Evolutionary conservation across 2,329 filamentous ascomycete genomes (phyloP).

Genomic region (Basipetospora chlamydospora): DNA sequence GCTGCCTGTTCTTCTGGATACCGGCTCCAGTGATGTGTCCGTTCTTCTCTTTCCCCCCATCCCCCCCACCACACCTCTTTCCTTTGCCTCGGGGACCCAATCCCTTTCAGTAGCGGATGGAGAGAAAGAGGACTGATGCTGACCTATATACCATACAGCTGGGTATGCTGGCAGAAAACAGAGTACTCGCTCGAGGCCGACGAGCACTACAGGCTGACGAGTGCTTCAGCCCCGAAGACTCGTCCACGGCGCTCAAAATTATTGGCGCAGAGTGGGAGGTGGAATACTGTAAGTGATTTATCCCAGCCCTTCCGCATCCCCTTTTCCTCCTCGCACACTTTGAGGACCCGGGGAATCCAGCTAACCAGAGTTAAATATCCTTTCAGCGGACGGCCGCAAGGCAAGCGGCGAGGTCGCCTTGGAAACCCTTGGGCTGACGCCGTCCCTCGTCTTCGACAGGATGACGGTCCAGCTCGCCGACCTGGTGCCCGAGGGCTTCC

Average conservation of each 20-base stretch:
- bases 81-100: not conserved
- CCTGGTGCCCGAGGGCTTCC: conserved; percentile 24
- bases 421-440: conserved; percentile 33
- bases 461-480: conserved; percentile 35
- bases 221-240: conserved; percentile 28
- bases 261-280: conserved; percentile 32
- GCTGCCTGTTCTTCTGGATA: conserved; percentile 35
- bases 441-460: conserved; percentile 23
- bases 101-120: no score
- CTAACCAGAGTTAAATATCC: not conserved
- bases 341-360: not conserved
- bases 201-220: conserved; percentile 24
- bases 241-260: conserved; percentile 26
- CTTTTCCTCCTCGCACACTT: not conserved
- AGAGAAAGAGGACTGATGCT: no score
- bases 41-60: conserved; percentile 19
- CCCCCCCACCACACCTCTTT: not conserved
- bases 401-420: conserved; percentile 33
- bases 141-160: no score
- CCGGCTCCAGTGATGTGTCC: conserved; percentile 47
- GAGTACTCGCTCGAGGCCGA: conserved; percentile 18
- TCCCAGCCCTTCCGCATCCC: not conserved
- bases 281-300: conserved; percentile 27
- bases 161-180: not conserved
- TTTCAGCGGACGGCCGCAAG: conserved; percentile 26